Conservation (phyloP, 768 basidiomycete genomes). For the Leccinum barrowsii region DNA sequence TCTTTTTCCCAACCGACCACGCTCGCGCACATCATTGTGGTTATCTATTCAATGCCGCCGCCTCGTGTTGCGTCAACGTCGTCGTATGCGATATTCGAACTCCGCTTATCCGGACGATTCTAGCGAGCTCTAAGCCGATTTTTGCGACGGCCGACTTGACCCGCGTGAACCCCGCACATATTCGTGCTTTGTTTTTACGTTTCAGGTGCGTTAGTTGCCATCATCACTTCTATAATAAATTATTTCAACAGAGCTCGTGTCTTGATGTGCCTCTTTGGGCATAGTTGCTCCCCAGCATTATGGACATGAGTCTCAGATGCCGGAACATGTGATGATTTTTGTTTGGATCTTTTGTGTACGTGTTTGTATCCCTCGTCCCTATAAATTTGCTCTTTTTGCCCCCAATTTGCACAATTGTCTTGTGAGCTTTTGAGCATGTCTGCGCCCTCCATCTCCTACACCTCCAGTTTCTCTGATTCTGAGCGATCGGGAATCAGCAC, state of each 20-base stretch:
- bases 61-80: neutral
- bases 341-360: constrained; percentile 14
- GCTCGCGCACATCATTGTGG: neutral
- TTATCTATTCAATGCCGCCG: neutral
- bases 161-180: constrained; percentile 1
- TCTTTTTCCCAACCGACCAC: neutral
- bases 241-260: neutral
- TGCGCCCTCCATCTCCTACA: constrained; percentile 6
- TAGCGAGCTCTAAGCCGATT: neutral
- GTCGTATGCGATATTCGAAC: constrained; percentile 4
- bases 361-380: constrained; percentile 23
- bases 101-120: constrained; percentile 8
- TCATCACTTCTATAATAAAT: neutral
- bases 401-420: neutral
- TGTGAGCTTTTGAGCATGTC: constrained; percentile 18
- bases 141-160: neutral
- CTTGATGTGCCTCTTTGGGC: constrained; percentile 3
- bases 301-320: neutral
- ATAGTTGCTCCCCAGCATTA: neutral
- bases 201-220: constrained; percentile 11
- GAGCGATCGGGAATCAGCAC: constrained; percentile 20
- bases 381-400: constrained; percentile 25
- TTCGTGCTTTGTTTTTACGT: neutral
- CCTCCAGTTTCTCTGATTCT: constrained; percentile 17
- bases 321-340: constrained; percentile 1